Conservation (phyloP, 1,284 basidiomycete genomes). For the Marasmius tenuissimus region DNA sequence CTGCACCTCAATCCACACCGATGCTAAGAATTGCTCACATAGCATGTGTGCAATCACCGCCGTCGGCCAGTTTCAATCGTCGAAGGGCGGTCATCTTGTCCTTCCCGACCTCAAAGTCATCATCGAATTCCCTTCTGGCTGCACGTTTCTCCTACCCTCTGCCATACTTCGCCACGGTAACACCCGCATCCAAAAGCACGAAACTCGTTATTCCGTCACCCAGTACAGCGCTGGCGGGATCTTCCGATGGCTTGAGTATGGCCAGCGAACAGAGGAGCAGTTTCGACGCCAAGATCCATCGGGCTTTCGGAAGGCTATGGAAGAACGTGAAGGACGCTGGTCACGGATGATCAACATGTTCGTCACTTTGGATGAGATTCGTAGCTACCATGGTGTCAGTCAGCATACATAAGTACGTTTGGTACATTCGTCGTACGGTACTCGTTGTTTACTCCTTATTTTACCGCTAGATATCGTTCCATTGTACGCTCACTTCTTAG, state of each 20-base stretch:
- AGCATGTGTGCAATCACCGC: background rate
- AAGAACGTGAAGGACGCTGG: background rate
- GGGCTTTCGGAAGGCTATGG: background rate
- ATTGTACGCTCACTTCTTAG: no score
- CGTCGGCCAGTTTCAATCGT: background rate
- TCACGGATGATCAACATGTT: background rate
- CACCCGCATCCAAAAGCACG: background rate
- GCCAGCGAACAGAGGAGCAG: background rate
- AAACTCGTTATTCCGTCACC: background rate
- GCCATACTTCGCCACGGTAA: background rate
- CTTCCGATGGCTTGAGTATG: background rate
- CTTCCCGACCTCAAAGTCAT: no score
- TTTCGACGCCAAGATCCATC: background rate
- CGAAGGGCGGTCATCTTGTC: background rate
- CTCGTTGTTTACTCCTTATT: no score
- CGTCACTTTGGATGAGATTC: background rate
- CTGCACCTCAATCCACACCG: background rate
- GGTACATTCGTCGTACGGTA: no score
- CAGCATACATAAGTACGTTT: no score
- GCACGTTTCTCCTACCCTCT: background rate
- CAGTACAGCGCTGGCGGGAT: background rate
- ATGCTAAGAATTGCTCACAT: background rate
- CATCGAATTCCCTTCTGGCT: no score
- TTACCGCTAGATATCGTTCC: no score
- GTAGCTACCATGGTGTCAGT: background rate